Evolutionary conservation across 495 filamentous ascomycete genomes (phyloP).

Genomic region (Daldinia childiae): DNA sequence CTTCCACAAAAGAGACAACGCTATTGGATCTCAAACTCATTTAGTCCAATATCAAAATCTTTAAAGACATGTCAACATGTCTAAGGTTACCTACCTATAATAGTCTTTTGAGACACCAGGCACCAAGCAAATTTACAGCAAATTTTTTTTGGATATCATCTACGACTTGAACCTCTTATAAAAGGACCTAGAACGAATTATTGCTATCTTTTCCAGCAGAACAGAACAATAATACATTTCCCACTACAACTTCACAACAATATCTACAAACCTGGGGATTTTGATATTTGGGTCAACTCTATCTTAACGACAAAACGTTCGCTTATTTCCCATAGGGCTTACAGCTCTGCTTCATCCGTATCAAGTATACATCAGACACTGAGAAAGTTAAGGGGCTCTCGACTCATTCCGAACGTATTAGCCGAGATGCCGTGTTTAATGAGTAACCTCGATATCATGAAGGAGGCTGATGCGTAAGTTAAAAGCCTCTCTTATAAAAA

Average conservation of each 20-base stretch:
- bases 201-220: not conserved
- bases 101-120: conserved; percentile 10
- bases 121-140: conserved; percentile 12
- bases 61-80: conserved; percentile 22
- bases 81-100: not conserved
- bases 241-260: not conserved
- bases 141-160: conserved; percentile 4
- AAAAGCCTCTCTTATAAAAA: not conserved
- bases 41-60: not conserved
- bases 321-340: conserved; percentile 1
- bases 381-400: conserved; percentile 1
- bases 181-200: not conserved
- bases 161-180: conserved; percentile 4
- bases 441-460: conserved; percentile 50
- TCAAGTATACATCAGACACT: conserved; percentile 32
- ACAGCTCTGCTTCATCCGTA: conserved; percentile 23
- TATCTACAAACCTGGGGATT: not conserved
- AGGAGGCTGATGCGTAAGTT: conserved; percentile 71
- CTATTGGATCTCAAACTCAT: not conserved
- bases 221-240: not conserved
- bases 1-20: not conserved
- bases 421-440: conserved; percentile 19
- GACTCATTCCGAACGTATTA: not conserved
- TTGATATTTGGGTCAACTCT: not conserved
- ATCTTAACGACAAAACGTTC: not conserved